Conservation (phyloP, 2,329 filamentous ascomycete species). For the Aschersonia sp. region DNA sequence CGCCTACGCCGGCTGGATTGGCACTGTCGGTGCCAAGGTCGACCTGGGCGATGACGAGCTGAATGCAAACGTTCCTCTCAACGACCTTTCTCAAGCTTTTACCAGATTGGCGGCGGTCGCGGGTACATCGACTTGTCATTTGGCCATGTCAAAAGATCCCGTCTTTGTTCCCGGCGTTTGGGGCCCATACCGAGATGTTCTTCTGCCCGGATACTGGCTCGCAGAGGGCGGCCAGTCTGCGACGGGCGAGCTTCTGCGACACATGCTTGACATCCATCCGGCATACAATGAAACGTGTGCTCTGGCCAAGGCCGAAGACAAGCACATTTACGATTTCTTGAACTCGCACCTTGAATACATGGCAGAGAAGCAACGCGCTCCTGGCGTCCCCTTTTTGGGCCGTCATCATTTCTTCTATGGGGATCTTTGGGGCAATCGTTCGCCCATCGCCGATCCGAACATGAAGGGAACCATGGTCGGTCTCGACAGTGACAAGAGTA, state of each 20-base stretch:
- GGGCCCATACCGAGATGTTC: slow-evolving; percentile 91
- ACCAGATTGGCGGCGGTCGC: slow-evolving; percentile 86
- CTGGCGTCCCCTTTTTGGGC: slow-evolving; percentile 69
- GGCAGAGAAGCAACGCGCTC: slow-evolving; percentile 52
- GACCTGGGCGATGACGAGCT: slow-evolving; percentile 54
- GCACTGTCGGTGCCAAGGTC: slow-evolving; percentile 95
- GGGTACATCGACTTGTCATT: slow-evolving; percentile 91
- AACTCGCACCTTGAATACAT: slow-evolving; percentile 76
- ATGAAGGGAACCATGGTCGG: slow-evolving; percentile 90
- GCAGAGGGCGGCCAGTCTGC: slow-evolving; percentile 94
- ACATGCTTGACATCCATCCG: slow-evolving; percentile 90
- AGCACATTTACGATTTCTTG: slow-evolving; percentile 89
- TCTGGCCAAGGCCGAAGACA: slow-evolving; percentile 66
- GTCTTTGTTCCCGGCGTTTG: slow-evolving; percentile 94
- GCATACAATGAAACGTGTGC: slow-evolving; percentile 71
- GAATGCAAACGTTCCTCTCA: slow-evolving; percentile 53
- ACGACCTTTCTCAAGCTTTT: slow-evolving; percentile 86
- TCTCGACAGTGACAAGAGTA: slow-evolving; percentile 70
- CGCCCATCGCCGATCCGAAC: slow-evolving; percentile 78
- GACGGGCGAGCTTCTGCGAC: slow-evolving; percentile 85
- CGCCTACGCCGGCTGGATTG: slow-evolving; percentile 97
- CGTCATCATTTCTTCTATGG: slow-evolving; percentile 98
- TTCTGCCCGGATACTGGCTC: slow-evolving; percentile 90
- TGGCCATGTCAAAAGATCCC: slow-evolving; percentile 86
- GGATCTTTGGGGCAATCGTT: slow-evolving; percentile 92